Base-by-base conservation (phyloP, 2,329 filamentous ascomycete genomes). In the Stagonosporopsis vannaccii region DNA sequence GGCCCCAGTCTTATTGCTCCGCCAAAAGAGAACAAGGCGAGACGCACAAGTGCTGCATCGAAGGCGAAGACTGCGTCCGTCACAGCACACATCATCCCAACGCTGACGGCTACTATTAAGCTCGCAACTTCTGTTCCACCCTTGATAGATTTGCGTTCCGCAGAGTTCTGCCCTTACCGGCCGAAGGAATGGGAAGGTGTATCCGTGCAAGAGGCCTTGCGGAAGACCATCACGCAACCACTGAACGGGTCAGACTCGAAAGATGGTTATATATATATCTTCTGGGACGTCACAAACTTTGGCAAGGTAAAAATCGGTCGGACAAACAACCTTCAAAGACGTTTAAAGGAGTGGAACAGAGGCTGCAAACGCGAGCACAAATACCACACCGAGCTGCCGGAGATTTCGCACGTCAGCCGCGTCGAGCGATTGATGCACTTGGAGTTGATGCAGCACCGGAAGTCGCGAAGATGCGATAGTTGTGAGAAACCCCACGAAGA, bases 401-500 rank as follows among this genome's bases (percentile, higher is more conserved):
- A 90, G 76, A 88, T 94, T 25, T 90, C 90, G 2, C 90, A 93
- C 75, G 89, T 88, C 33, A 88, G 93, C 74, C 88, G 90, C 47
- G 90, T 97, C 11, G 93, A 97, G 72, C 78, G 32, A 4, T n/a
- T 33, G 11, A 33, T 33, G n/a, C 32, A 33, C 32, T 6, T 33
- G 32, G 32, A 33, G 32, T 11, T 33, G 4, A 33, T 6, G 32
- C 32, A 33, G n/a, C 11, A 33, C 11, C 5, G 32, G 12, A 85
- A 73, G 57, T 85, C 80, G 76, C 85, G 68, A 4, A 83, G 82
- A 37, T 97, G 93, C 70, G 79, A 80, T 2, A 82, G 85, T 0
- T 97, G 94, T 68, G 91, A 90, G 0, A 86, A 85, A 64, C 87
- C 90, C 63, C 93, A 97, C 75, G 81, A 87, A 37, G 93, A 97